Conservation (phyloP, 2,329 filamentous ascomycete species). For the Diaporthe citrichinensis region DNA sequence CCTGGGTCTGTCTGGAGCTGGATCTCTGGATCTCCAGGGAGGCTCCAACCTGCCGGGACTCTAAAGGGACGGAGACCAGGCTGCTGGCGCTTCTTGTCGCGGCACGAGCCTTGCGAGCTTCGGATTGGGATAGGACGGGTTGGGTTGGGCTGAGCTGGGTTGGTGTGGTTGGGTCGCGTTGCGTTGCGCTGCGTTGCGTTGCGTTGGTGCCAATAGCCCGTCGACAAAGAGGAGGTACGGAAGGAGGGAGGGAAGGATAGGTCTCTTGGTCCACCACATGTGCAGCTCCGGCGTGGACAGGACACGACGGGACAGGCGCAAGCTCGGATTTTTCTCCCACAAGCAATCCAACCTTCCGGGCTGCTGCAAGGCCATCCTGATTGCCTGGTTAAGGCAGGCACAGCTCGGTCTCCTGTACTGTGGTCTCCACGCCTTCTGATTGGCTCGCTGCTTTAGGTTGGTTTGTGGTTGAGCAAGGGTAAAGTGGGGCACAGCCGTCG, state of each 20-base stretch:
- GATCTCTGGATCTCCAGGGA: constrained; percentile 24
- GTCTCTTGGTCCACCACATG: neutral
- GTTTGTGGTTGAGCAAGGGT: neutral
- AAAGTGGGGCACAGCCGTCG: neutral
- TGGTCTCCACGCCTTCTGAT: neutral
- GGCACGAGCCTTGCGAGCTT: constrained; percentile 18
- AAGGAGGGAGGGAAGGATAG: neutral
- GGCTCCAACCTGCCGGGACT: constrained; percentile 19
- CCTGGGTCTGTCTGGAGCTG: constrained; percentile 16
- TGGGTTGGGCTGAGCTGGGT: neutral
- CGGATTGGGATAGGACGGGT: constrained; percentile 3
- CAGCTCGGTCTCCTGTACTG: neutral
- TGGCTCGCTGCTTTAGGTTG: neutral
- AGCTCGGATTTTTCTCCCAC: constrained; percentile 39
- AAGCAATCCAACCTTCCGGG: neutral
- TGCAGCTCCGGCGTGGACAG: constrained; percentile 26
- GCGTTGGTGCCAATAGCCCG: constrained; percentile 6
- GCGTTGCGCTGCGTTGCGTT: constrained; percentile 11
- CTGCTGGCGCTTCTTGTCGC: constrained; percentile 16
- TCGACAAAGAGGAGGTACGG: constrained; percentile 5
- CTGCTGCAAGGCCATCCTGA: neutral
- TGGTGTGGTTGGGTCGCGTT: neutral
- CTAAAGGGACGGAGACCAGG: constrained; percentile 11
- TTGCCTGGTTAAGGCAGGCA: constrained; percentile 22
- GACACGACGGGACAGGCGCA: constrained; percentile 18